phyloP scores from a whole-genome alignment of 768 basidiomycete species.

The Mycena floridula region DNA sequence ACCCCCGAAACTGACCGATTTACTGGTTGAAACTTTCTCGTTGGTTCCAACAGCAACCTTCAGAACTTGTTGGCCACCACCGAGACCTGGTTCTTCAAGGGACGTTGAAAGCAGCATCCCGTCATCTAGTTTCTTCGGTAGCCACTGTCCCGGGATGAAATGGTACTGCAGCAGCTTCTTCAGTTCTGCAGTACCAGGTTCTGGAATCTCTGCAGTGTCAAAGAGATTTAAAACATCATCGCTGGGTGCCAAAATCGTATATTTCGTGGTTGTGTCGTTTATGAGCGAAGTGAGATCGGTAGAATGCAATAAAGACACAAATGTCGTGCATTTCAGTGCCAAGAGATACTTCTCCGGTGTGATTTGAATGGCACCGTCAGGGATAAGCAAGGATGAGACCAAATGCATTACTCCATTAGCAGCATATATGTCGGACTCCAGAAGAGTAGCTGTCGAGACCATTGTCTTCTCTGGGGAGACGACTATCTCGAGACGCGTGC shows the following conservation, averaged over 20 bases:
- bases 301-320: conserved; percentile 84
- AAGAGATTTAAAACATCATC: conserved; percentile 76
- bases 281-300: conserved; percentile 67
- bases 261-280: conserved; percentile 60
- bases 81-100: conserved; percentile 64
- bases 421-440: conserved; percentile 83
- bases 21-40: conserved; percentile 38
- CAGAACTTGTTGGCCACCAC: conserved; percentile 65
- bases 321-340: conserved; percentile 84
- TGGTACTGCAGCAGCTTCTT: conserved; percentile 80
- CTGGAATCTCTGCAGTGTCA: conserved; percentile 50
- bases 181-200: conserved; percentile 61
- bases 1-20: conserved; percentile 75
- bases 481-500: conserved; percentile 55
- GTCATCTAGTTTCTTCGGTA: conserved; percentile 60
- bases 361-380: conserved; percentile 64
- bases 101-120: conserved; percentile 78
- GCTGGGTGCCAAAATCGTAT: conserved; percentile 87
- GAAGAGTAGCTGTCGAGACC: conserved; percentile 52
- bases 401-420: conserved; percentile 94
- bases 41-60: conserved; percentile 53
- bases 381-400: conserved; percentile 76
- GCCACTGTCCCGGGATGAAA: conserved; percentile 81
- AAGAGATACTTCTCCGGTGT: conserved; percentile 96
- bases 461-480: conserved; percentile 47